These are phyloP conservation scores for Brassica juncea DNA, from an alignment of 345 rosid genomes.

Conservation along the genomic window DNA sequence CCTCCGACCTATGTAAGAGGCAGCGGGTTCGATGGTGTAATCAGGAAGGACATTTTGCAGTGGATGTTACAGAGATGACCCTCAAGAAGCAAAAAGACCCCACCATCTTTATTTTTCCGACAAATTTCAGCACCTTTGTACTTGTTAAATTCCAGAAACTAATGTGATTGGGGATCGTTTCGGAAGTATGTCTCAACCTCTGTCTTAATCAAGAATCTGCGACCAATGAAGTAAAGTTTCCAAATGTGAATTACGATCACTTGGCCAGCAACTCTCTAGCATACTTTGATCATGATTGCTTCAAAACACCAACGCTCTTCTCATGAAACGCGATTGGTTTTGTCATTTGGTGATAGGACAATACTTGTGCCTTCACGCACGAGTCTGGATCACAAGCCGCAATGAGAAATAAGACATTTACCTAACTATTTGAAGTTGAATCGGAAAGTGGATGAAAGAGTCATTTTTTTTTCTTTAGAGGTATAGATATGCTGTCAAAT, in stretches of 20 bases:
- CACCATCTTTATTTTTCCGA: not conserved
- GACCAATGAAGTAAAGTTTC: not conserved
- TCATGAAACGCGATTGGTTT: not conserved
- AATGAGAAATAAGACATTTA: not conserved
- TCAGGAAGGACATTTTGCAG: constrained; percentile 74
- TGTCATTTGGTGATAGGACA: not conserved
- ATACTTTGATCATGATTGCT: not conserved
- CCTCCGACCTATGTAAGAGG: constrained; percentile 38
- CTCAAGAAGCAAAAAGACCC: not conserved
- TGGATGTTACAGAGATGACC: constrained; percentile 50
- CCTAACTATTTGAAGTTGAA: no score
- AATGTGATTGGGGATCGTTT: not conserved
- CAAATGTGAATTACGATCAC: not conserved
- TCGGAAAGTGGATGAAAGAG: no score
- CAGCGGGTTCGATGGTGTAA: constrained; percentile 44
- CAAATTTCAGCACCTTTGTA: not conserved
- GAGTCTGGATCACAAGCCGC: not conserved
- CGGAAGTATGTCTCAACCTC: not conserved
- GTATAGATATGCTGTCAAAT: no score
- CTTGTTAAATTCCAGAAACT: not conserved
- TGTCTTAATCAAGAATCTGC: not conserved
- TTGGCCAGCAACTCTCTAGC: not conserved
- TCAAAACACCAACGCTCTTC: not conserved
- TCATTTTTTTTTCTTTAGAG: no score
- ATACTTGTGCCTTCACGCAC: not conserved